A percentile compares a stretch with the other conserved stretches of the same genome.
These are phyloP conservation scores for Starmerella vitae DNA, from an alignment of 805 yeast species.

Conservation along the genomic window DNA sequence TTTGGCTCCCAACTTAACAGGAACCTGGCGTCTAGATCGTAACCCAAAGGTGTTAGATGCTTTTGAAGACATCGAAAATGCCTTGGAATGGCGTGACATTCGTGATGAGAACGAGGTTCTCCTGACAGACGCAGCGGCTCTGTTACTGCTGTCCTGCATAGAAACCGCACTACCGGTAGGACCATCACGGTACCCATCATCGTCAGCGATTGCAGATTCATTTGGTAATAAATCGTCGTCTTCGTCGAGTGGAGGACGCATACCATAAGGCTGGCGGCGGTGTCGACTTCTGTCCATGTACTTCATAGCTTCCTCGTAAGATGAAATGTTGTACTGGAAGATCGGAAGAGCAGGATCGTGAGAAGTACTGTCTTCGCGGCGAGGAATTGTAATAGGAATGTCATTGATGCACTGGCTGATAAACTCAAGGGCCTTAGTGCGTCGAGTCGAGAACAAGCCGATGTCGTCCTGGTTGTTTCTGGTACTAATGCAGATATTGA, in stretches of 20 bases:
- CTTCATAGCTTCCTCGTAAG: slow-evolving; percentile 41
- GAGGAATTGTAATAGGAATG: slow-evolving; percentile 28
- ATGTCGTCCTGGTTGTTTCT: slow-evolving; percentile 27
- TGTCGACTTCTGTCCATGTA: slow-evolving; percentile 8
- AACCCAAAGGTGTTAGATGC: slow-evolving; percentile 4
- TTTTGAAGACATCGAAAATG: slow-evolving; percentile 9
- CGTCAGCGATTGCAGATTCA: background rate
- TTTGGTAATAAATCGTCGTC: background rate
- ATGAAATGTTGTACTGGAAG: slow-evolving; percentile 35
- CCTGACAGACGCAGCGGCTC: background rate
- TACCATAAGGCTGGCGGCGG: slow-evolving; percentile 11
- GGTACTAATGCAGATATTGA: slow-evolving; percentile 23
- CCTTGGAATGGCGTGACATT: slow-evolving; percentile 3
- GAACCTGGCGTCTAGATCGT: slow-evolving; percentile 6
- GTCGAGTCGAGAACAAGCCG: slow-evolving; percentile 22
- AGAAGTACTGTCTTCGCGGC: slow-evolving; percentile 24
- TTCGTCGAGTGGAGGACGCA: slow-evolving; percentile 4
- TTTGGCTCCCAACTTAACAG: slow-evolving; percentile 24
- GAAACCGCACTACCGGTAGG: background rate
- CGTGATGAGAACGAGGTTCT: slow-evolving; percentile 8
- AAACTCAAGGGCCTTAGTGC: slow-evolving; percentile 24
- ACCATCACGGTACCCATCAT: slow-evolving; percentile 6
- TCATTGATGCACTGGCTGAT: slow-evolving; percentile 25
- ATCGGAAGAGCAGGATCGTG: slow-evolving; percentile 27
- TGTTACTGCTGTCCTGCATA: background rate